A percentile compares a stretch with the other conserved stretches of the same genome.
These are phyloP conservation scores for Hymenoscyphus scutula DNA, from an alignment of 2,329 filamentous ascomycete species.

Conservation along the genomic window DNA sequence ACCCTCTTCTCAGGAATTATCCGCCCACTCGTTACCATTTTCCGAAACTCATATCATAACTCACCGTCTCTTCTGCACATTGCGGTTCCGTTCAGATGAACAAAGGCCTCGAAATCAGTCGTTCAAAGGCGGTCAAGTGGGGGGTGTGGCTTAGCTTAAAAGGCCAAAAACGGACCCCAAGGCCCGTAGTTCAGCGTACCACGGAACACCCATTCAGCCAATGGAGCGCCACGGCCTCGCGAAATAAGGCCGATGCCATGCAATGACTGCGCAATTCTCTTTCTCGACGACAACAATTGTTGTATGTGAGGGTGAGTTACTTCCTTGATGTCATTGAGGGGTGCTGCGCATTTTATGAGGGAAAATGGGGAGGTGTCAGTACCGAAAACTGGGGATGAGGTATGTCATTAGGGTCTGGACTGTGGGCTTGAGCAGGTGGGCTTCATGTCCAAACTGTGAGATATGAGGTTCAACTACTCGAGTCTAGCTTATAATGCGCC, in stretches of 20 bases:
- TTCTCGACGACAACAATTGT: background rate
- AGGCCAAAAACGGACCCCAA: background rate
- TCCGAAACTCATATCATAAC: background rate
- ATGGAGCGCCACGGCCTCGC: background rate
- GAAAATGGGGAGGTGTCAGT: too few relatives aligned
- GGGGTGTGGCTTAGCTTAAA: background rate
- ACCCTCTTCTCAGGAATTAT: too few relatives aligned
- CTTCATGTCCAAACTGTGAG: too few relatives aligned
- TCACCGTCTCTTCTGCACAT: background rate
- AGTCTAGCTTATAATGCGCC: too few relatives aligned
- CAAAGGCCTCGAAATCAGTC: background rate
- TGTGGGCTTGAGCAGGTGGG: too few relatives aligned
- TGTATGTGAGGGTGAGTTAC: background rate
- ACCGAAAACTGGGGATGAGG: too few relatives aligned
- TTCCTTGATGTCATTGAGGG: background rate
- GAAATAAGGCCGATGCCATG: slow-evolving; percentile 3
- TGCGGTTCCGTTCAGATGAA: background rate
- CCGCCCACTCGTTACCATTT: background rate
- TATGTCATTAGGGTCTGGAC: too few relatives aligned
- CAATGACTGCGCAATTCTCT: slow-evolving; percentile 9
- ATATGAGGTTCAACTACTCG: too few relatives aligned
- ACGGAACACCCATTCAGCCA: background rate
- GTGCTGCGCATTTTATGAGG: background rate
- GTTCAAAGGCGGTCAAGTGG: background rate
- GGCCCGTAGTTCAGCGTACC: slow-evolving; percentile 2